Evolutionary conservation across 805 yeast genomes (phyloP).

Genomic region (Candida takata): DNA sequence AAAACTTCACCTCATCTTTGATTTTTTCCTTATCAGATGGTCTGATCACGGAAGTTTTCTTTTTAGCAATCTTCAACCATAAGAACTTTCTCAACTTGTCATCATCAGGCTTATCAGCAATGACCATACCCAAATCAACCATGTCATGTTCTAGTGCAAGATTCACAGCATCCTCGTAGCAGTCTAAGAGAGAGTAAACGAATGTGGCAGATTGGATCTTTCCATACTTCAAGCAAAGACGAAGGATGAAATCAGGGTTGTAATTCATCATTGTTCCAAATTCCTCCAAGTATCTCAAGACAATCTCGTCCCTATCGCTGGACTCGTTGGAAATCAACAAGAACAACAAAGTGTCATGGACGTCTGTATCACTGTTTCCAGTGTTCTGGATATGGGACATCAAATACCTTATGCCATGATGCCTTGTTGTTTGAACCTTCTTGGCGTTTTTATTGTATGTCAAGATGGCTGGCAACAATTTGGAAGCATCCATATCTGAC

Average conservation of each 20-base stretch:
- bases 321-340: constrained; percentile 42
- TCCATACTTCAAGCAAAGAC: constrained; percentile 58
- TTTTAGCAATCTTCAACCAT: constrained; percentile 56
- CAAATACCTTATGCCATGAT: constrained; percentile 63
- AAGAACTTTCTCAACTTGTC: constrained; percentile 54
- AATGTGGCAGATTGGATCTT: constrained; percentile 62
- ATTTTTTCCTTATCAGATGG: constrained; percentile 25
- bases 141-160: constrained; percentile 60
- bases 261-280: constrained; percentile 35
- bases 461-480: constrained; percentile 69
- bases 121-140: constrained; percentile 48
- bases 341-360: constrained; percentile 68
- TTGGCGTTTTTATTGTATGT: constrained; percentile 50
- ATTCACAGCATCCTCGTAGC: constrained; percentile 75
- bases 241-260: constrained; percentile 67
- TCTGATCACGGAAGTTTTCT: constrained; percentile 22
- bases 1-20: constrained; percentile 26
- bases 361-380: constrained; percentile 35
- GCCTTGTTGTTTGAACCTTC: constrained; percentile 36
- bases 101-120: constrained; percentile 51
- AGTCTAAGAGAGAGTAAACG: constrained; percentile 58
- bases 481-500: constrained; percentile 46
- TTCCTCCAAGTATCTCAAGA: constrained; percentile 43
- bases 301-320: constrained; percentile 28
- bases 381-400: constrained; percentile 43